These are phyloP conservation scores for Fusarium haematococcum DNA, from an alignment of 2,329 filamentous ascomycete species.

Conservation along the genomic window DNA sequence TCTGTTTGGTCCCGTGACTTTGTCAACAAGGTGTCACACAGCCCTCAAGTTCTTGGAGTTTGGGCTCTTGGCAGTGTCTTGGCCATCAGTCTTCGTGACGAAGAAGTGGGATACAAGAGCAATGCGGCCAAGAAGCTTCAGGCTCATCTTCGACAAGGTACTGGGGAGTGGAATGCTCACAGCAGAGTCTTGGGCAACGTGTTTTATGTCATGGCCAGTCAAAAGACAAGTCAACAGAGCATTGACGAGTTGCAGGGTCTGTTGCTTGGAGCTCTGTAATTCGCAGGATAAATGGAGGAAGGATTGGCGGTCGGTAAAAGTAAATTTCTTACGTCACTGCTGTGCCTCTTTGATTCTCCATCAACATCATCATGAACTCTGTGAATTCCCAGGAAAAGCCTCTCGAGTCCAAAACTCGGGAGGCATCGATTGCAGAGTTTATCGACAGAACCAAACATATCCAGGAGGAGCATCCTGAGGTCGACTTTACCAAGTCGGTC, in stretches of 20 bases:
- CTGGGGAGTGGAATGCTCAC: conserved; percentile 62
- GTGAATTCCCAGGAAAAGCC: background rate
- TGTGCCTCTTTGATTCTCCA: conserved; percentile 5
- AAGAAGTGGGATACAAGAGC: conserved; percentile 60
- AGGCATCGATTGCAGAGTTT: conserved; percentile 34
- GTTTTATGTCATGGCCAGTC: conserved; percentile 68
- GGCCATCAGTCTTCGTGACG: conserved; percentile 67
- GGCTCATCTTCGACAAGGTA: conserved; percentile 47
- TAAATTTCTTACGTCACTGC: conserved; percentile 14
- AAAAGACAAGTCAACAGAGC: conserved; percentile 52
- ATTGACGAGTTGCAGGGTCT: conserved; percentile 39
- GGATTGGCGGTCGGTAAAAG: background rate
- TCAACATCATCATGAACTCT: background rate
- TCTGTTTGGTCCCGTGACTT: conserved; percentile 77
- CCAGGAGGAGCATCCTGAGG: conserved; percentile 25
- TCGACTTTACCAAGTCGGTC: conserved; percentile 28
- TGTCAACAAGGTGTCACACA: conserved; percentile 68
- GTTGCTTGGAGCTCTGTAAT: conserved; percentile 19
- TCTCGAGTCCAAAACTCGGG: conserved; percentile 15
- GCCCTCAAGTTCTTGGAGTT: conserved; percentile 68
- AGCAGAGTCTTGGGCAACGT: conserved; percentile 68
- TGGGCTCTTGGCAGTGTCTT: conserved; percentile 82
- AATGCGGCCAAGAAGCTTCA: conserved; percentile 59
- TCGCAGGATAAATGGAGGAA: background rate
- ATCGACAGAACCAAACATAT: conserved; percentile 22